These are phyloP conservation scores for Artomyces pyxidatus DNA, from an alignment of 768 basidiomycete genomes.

Conservation along the genomic window DNA sequence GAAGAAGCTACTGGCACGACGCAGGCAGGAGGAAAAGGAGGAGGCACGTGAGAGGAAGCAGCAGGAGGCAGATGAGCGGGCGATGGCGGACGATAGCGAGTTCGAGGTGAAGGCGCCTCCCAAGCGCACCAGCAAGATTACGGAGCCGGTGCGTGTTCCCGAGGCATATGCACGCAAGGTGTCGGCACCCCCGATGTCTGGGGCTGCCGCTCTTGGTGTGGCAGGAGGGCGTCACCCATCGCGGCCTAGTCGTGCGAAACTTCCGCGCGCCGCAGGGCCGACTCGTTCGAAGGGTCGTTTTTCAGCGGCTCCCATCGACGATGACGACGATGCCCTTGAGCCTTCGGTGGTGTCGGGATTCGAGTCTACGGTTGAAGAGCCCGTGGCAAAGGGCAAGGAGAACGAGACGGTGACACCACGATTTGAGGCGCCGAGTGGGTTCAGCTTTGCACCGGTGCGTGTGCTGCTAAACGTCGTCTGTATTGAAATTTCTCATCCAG, in stretches of 20 bases:
- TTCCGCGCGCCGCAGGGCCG: constrained; percentile 28
- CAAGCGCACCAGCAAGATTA: constrained; percentile 18
- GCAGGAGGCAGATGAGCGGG: constrained; percentile 25
- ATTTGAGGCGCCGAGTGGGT: constrained; percentile 54
- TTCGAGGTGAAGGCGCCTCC: constrained; percentile 12
- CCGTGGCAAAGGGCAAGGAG: constrained; percentile 27
- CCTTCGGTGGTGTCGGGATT: constrained; percentile 23
- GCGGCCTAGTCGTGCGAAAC: not conserved
- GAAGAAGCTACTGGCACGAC: constrained; percentile 64
- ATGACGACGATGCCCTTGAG: constrained; percentile 30
- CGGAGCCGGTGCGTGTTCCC: constrained; percentile 19
- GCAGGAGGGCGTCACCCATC: constrained; percentile 6
- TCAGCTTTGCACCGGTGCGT: constrained; percentile 60
- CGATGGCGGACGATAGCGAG: constrained; percentile 26
- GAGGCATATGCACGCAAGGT: constrained; percentile 24
- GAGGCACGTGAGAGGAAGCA: constrained; percentile 29
- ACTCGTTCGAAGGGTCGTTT: constrained; percentile 44
- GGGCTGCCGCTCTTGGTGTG: not conserved
- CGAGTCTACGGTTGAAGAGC: constrained; percentile 34
- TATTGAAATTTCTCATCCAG: not conserved
- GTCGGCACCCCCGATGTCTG: constrained; percentile 11
- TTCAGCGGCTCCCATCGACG: constrained; percentile 55
- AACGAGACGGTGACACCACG: constrained; percentile 48
- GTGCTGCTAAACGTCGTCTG: no score
- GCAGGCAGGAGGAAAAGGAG: constrained; percentile 49